These are phyloP conservation scores for Diaporthe amygdali DNA, from an alignment of 2,329 filamentous ascomycete species.

Conservation along the genomic window DNA sequence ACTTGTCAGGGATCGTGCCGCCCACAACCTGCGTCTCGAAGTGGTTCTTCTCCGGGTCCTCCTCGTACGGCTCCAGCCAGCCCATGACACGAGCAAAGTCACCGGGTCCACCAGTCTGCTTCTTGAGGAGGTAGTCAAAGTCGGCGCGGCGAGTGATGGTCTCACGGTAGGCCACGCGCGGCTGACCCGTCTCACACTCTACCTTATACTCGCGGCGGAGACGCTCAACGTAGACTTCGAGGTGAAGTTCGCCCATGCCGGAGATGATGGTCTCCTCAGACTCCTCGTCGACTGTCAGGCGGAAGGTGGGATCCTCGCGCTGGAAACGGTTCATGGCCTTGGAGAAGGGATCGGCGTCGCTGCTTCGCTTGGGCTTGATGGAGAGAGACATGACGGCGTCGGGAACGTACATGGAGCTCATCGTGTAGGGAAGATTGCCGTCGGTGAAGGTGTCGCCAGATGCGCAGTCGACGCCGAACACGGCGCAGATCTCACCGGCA, in stretches of 20 bases:
- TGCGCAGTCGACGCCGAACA: constrained; percentile 97
- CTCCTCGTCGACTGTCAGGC: constrained; percentile 89
- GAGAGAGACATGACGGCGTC: constrained; percentile 98
- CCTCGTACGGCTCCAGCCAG: constrained; percentile 83
- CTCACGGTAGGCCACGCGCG: constrained; percentile 96
- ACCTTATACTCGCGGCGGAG: constrained; percentile 97
- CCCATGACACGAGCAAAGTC: constrained; percentile 94
- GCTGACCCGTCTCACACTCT: constrained; percentile 93
- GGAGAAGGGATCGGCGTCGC: constrained; percentile 91
- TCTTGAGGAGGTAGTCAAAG: constrained; percentile 94
- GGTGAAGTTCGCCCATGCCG: constrained; percentile 96
- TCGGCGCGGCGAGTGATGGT: constrained; percentile 81
- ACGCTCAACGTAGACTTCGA: constrained; percentile 97
- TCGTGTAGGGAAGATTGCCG: constrained; percentile 87
- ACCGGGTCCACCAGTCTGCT: constrained; percentile 93
- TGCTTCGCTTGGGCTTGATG: constrained; percentile 93
- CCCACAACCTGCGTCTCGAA: constrained; percentile 90
- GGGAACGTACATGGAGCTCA: constrained; percentile 98
- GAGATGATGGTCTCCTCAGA: constrained; percentile 97
- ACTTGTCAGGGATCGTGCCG: constrained; percentile 94
- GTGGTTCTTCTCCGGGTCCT: constrained; percentile 72
- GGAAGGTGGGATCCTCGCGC: constrained; percentile 96
- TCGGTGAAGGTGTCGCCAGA: constrained; percentile 99
- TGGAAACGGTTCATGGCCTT: constrained; percentile 99
- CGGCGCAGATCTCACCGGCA: constrained; percentile 96